A percentile compares a stretch with the other conserved stretches of the same genome.
Conservation (phyloP, 208 protist species). For the Phytomonas sp. region DNA sequence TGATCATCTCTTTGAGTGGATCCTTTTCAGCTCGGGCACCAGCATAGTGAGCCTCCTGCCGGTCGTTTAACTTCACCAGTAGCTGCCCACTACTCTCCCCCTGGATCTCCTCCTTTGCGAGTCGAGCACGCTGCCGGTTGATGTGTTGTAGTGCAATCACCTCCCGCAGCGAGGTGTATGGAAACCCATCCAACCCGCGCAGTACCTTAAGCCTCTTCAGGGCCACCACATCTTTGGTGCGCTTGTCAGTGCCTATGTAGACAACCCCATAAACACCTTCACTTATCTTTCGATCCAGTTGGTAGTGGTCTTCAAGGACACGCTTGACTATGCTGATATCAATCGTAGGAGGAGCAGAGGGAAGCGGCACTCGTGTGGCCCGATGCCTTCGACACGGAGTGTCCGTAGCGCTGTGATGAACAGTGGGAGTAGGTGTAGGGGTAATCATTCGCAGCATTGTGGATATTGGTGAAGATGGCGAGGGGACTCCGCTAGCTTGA, state of each 20-base stretch:
- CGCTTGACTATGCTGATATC: conserved; percentile 42
- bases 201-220: conserved; percentile 84
- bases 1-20: conserved; percentile 57
- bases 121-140: conserved; percentile 33
- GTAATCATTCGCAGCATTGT: not conserved
- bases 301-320: conserved; percentile 59
- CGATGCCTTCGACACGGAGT: conserved; percentile 35
- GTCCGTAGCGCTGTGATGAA: conserved; percentile 17
- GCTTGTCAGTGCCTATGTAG: conserved; percentile 59
- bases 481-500: not conserved
- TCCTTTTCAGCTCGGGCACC: conserved; percentile 10
- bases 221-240: conserved; percentile 48
- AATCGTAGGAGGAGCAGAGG: conserved; percentile 31
- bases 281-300: conserved; percentile 81
- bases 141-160: conserved; percentile 79
- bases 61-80: not conserved
- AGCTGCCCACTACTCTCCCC: conserved; percentile 1
- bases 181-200: conserved; percentile 76
- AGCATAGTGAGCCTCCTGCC: not conserved
- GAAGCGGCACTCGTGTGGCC: conserved; percentile 44
- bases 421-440: conserved; percentile 26
- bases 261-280: conserved; percentile 97
- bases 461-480: not conserved
- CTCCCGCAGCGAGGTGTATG: conserved; percentile 80
- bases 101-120: conserved; percentile 1